Evolutionary conservation across 164 flowering plant species (phyloP).

Genomic region (Magnolia kwangsiensis): DNA sequence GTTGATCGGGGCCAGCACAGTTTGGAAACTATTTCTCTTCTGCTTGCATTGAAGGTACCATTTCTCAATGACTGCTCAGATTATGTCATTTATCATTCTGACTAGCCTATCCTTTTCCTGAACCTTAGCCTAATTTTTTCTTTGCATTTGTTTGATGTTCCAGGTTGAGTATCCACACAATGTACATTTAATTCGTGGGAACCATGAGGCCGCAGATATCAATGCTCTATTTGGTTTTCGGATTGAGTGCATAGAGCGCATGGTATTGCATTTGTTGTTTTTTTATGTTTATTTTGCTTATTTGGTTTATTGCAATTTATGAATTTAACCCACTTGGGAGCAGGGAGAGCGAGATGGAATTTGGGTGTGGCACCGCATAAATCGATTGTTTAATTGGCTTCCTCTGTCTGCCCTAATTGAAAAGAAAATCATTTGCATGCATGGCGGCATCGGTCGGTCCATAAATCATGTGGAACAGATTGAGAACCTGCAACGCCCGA

Average conservation of each 20-base stretch:
- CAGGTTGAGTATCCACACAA: constrained; percentile 88
- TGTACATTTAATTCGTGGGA: constrained; percentile 98
- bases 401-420: constrained; percentile 96
- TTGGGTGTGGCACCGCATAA: constrained; percentile 98
- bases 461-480: constrained; percentile 97
- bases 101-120: not conserved
- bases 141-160: constrained; percentile 9
- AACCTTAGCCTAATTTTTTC: not conserved
- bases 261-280: constrained; percentile 46
- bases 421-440: constrained; percentile 99
- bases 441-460: constrained; percentile 99
- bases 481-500: constrained; percentile 92
- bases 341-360: constrained; percentile 99
- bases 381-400: constrained; percentile 94
- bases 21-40: constrained; percentile 85
- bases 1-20: constrained; percentile 99
- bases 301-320: constrained; percentile 1
- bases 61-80: not conserved
- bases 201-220: constrained; percentile 99
- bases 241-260: constrained; percentile 98
- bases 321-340: constrained; percentile 14
- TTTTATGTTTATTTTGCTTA: not conserved
- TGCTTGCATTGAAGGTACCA: constrained; percentile 92
- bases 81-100: not conserved
- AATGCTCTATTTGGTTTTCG: constrained; percentile 99